Evolutionary conservation across 495 filamentous ascomycete species (phyloP).

Genomic region (Tuber microsphaerosporum): DNA sequence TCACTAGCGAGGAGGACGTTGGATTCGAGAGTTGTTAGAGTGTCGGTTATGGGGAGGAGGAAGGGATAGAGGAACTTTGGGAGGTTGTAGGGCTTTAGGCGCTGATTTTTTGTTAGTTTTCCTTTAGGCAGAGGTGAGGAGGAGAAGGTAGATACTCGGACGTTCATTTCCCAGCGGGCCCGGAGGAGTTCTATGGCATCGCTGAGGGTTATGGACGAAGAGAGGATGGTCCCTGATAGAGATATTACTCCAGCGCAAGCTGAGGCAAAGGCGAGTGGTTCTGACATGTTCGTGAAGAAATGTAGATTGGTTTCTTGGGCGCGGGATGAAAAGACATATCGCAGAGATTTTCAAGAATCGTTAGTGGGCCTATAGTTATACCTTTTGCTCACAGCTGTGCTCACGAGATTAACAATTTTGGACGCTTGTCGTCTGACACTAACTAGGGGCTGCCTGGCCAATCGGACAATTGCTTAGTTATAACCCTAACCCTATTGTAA

Average conservation of each 20-base stretch:
- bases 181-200: slow-evolving; percentile 22
- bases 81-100: slow-evolving; percentile 23
- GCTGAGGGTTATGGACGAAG: slow-evolving; percentile 16
- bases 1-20: slow-evolving; percentile 20
- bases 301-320: neutral
- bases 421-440: neutral
- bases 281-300: slow-evolving; percentile 13
- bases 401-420: neutral
- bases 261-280: slow-evolving; percentile 26
- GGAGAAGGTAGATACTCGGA: slow-evolving; percentile 10
- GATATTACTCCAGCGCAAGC: slow-evolving; percentile 21
- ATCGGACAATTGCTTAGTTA: neutral
- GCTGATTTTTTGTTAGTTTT: slow-evolving; percentile 4
- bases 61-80: slow-evolving; percentile 10
- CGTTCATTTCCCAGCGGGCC: slow-evolving; percentile 21
- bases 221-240: slow-evolving; percentile 23
- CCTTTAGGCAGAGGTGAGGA: neutral
- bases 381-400: neutral
- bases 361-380: neutral
- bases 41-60: slow-evolving; percentile 25
- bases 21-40: slow-evolving; percentile 10
- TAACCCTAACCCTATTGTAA: neutral
- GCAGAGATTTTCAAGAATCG: neutral
- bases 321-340: neutral
- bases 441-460: neutral